A percentile compares a stretch with the other conserved stretches of the same genome.
These are phyloP conservation scores for Aspergillus glaucus DNA, from an alignment of 2,329 filamentous ascomycete species.

Conservation along the genomic window DNA sequence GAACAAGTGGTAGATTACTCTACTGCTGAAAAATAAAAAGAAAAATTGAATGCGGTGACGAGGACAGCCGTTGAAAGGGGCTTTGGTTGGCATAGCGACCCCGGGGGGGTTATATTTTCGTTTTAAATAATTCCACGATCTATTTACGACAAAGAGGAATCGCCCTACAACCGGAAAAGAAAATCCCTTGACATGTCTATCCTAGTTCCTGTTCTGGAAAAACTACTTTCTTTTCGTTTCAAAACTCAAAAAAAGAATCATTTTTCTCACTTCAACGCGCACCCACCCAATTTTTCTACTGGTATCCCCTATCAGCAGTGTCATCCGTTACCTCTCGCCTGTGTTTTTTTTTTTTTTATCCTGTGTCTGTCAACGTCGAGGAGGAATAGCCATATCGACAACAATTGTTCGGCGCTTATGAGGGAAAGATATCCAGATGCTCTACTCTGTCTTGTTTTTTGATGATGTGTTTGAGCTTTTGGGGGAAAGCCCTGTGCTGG, in stretches of 20 bases:
- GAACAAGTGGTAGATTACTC: slow-evolving; percentile 35
- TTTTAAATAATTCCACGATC: slow-evolving; percentile 7
- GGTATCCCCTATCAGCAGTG: slow-evolving; percentile 23
- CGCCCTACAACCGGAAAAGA: slow-evolving; percentile 9
- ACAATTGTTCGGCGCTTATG: slow-evolving; percentile 76
- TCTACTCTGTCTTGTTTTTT: background rate
- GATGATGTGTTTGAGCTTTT: slow-evolving; percentile 26
- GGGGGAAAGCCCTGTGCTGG: slow-evolving; percentile 99
- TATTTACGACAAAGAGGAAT: slow-evolving; percentile 17
- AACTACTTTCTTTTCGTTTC: slow-evolving; percentile 6
- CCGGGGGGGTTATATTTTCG: slow-evolving; percentile 19
- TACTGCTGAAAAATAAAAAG: slow-evolving; percentile 1
- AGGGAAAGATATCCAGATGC: slow-evolving; percentile 93
- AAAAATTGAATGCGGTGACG: slow-evolving; percentile 11
- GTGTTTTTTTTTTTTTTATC: slow-evolving; percentile 8
- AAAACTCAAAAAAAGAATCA: slow-evolving; percentile 28
- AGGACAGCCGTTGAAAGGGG: slow-evolving; percentile 26
- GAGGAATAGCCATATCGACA: slow-evolving; percentile 33
- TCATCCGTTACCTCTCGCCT: slow-evolving; percentile 15
- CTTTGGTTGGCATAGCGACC: slow-evolving; percentile 17
- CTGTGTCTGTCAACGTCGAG: slow-evolving; percentile 15
- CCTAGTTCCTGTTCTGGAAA: slow-evolving; percentile 31
- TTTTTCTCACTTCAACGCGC: slow-evolving; percentile 17
- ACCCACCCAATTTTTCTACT: slow-evolving; percentile 17
- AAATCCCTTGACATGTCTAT: slow-evolving; percentile 34